A percentile compares a stretch with the other conserved stretches of the same genome.
phyloP scores from a whole-genome alignment of 108 stramenopile genomes.

The Skeletonema menzelii region DNA sequence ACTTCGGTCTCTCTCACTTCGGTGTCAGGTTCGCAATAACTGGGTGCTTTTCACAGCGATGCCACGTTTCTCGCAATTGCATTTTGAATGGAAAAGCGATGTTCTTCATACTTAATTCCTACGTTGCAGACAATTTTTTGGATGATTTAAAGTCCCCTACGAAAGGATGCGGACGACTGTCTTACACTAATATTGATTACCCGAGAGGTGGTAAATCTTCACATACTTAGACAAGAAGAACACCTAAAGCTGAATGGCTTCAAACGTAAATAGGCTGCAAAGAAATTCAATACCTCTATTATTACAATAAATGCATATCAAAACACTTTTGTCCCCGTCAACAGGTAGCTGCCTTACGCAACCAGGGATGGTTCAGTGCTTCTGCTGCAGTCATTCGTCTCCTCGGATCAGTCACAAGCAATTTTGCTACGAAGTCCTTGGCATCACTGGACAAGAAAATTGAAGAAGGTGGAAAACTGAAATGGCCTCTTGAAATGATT shows the following conservation, averaged over 20 bases:
- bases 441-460: slow-evolving; percentile 76
- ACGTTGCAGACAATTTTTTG: not conserved
- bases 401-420: slow-evolving; percentile 81
- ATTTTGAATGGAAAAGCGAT: not conserved
- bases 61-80: not conserved
- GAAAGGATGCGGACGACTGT: too few relatives aligned
- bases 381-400: slow-evolving; percentile 88
- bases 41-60: not conserved
- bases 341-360: slow-evolving; percentile 39
- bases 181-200: too few relatives aligned
- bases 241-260: too few relatives aligned
- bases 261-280: too few relatives aligned
- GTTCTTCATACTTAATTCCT: not conserved
- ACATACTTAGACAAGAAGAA: too few relatives aligned
- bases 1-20: too few relatives aligned
- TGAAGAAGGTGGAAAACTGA: slow-evolving; percentile 34
- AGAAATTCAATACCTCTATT: too few relatives aligned
- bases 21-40: too few relatives aligned
- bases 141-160: not conserved
- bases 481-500: slow-evolving; percentile 22
- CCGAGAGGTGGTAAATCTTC: too few relatives aligned
- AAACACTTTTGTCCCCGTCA: not conserved
- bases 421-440: slow-evolving; percentile 85
- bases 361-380: slow-evolving; percentile 88
- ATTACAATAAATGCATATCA: too few relatives aligned